phyloP scores from a whole-genome alignment of 2,329 filamentous ascomycete genomes.

The Emmonsiellopsis sp. region DNA sequence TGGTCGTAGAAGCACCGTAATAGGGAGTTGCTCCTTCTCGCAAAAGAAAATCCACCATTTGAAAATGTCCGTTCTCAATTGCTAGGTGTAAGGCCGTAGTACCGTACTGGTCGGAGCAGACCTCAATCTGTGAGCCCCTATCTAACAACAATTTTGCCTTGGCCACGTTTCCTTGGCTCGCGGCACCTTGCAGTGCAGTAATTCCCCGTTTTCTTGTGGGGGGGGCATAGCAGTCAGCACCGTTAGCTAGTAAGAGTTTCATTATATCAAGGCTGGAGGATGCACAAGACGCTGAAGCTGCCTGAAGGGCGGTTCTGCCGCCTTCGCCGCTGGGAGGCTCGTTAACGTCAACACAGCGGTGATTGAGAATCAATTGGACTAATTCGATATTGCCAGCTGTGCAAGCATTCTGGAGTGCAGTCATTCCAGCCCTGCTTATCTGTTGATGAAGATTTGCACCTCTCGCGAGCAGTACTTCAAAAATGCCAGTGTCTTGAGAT shows the following conservation, averaged over 20 bases:
- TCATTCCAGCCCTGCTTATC: constrained; percentile 5
- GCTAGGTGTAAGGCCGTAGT: constrained; percentile 10
- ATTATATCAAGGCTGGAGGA: neutral
- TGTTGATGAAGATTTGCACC: constrained; percentile 8
- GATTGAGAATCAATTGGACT: constrained; percentile 11
- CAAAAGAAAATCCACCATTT: constrained; percentile 4
- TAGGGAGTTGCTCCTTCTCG: constrained; percentile 1
- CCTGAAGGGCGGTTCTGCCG: constrained; percentile 13
- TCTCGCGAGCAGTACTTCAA: constrained; percentile 5
- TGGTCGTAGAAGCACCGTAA: neutral
- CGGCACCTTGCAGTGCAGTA: constrained; percentile 14
- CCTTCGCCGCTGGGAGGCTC: neutral
- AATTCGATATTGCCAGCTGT: constrained; percentile 1
- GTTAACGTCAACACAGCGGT: constrained; percentile 12
- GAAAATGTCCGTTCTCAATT: constrained; percentile 1
- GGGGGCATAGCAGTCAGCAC: neutral
- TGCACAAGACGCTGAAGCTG: neutral
- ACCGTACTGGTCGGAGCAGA: constrained; percentile 4
- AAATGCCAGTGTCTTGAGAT: neutral
- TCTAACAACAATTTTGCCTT: neutral
- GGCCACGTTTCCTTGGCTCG: neutral
- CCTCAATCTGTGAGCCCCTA: neutral
- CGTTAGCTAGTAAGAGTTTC: neutral
- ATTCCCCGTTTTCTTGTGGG: constrained; percentile 5
- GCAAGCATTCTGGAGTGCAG: constrained; percentile 13